phyloP scores from a whole-genome alignment of 2,329 filamentous ascomycete species.

The Fusarium vanettenii region DNA sequence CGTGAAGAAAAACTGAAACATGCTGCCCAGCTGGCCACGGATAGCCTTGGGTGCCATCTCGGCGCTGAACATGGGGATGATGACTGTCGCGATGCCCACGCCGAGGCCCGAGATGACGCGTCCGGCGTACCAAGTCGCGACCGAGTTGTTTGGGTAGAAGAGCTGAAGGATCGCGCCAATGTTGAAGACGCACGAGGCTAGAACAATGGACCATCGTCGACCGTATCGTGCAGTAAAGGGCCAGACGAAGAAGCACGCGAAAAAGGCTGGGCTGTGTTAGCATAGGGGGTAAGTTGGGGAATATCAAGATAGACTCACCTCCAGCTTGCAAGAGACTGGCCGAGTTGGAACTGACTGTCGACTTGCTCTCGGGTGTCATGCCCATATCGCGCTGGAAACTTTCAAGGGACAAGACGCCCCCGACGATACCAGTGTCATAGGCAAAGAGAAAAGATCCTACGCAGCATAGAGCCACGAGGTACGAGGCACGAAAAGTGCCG shows the following conservation, averaged over 20 bases:
- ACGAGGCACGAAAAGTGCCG: constrained; percentile 52
- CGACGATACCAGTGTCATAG: constrained; percentile 58
- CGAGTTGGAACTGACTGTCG: constrained; percentile 53
- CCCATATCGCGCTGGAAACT: constrained; percentile 54
- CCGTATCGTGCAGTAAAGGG: constrained; percentile 56
- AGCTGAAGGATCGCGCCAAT: constrained; percentile 55
- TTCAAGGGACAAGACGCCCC: constrained; percentile 53
- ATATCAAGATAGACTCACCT: constrained; percentile 40
- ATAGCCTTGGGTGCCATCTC: constrained; percentile 61
- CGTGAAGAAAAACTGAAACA: constrained; percentile 60
- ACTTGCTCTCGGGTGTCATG: constrained; percentile 43
- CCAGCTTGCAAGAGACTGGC: constrained; percentile 56
- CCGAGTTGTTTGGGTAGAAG: constrained; percentile 50
- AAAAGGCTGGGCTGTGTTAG: constrained; percentile 48
- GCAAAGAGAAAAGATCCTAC: constrained; percentile 54
- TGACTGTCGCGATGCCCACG: constrained; percentile 54
- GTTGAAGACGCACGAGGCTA: constrained; percentile 57
- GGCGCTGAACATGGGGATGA: constrained; percentile 58
- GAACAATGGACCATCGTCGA: constrained; percentile 53
- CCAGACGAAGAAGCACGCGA: constrained; percentile 57
- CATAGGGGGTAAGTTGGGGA: background rate
- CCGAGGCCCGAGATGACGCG: constrained; percentile 52
- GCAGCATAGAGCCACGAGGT: constrained; percentile 53
- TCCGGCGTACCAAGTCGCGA: constrained; percentile 53
- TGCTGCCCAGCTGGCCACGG: constrained; percentile 55